A percentile compares a stretch with the other conserved stretches of the same genome.
phyloP scores from a whole-genome alignment of 441 rosid genomes.

The Aleurites moluccanus region DNA sequence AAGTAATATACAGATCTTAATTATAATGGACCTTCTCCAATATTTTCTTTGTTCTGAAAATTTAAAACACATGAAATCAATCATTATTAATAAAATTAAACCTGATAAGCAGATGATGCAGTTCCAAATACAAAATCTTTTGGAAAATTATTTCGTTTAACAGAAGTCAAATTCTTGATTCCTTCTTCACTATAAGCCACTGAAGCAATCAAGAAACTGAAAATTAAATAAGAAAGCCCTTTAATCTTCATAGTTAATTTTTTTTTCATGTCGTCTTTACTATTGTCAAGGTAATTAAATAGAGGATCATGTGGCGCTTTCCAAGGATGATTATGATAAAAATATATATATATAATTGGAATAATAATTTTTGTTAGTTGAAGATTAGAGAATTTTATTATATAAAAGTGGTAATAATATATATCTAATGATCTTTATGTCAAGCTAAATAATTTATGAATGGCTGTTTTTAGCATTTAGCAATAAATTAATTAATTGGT shows the following conservation, averaged over 20 bases:
- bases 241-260: neutral
- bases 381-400: too few relatives aligned
- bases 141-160: constrained; percentile 13
- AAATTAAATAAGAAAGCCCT: neutral
- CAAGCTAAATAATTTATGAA: too few relatives aligned
- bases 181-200: neutral
- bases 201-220: neutral
- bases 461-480: too few relatives aligned
- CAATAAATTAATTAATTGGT: too few relatives aligned
- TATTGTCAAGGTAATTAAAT: neutral
- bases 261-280: neutral
- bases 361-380: neutral
- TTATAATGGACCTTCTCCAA: too few relatives aligned
- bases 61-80: too few relatives aligned
- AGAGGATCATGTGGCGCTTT: neutral
- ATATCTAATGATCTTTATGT: too few relatives aligned
- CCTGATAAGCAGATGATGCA: constrained; percentile 24
- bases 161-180: neutral
- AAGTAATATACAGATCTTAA: too few relatives aligned
- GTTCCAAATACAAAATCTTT: constrained; percentile 11
- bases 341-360: too few relatives aligned
- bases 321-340: neutral
- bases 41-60: too few relatives aligned
- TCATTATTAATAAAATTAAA: neutral
- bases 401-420: too few relatives aligned